Percentiles rank a stretch among this genome's conserved stretches.
phyloP scores from a whole-genome alignment of 2,329 filamentous ascomycete species.

The Camptophora hylomeconis region DNA sequence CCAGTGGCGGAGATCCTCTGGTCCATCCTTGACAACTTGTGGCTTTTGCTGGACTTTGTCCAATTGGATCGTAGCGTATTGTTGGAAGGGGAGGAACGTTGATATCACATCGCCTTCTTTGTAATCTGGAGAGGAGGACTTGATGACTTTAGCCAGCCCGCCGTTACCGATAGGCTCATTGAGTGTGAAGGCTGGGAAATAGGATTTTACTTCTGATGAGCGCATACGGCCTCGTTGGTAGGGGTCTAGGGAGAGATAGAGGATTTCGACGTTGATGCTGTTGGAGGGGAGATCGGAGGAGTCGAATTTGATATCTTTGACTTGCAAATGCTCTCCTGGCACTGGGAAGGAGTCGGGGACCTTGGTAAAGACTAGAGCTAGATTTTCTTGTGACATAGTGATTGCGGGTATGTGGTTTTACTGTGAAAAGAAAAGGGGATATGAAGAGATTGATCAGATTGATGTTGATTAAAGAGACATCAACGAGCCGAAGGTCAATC shows the following conservation, averaged over 20 bases:
- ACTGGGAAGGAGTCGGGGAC: conserved; percentile 54
- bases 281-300: conserved; percentile 42
- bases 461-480: no score
- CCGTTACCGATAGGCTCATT: conserved; percentile 51
- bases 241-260: conserved; percentile 68
- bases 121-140: conserved; percentile 51
- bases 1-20: no score
- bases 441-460: no score
- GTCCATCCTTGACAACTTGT: conserved; percentile 44
- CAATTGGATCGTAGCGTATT: conserved; percentile 51
- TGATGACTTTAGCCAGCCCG: conserved; percentile 55
- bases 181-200: conserved; percentile 51
- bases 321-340: conserved; percentile 53
- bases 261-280: conserved; percentile 55
- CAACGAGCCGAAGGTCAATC: no score
- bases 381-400: conserved; percentile 41
- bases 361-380: conserved; percentile 60
- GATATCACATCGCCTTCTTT: conserved; percentile 54
- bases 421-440: no score
- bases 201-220: conserved; percentile 48
- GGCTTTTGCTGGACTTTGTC: conserved; percentile 30
- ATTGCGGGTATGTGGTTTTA: no score
- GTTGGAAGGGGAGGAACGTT: conserved; percentile 45
- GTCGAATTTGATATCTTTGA: conserved; percentile 42
- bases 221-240: conserved; percentile 77